Conservation (phyloP, 2,329 filamentous ascomycete genomes). For the Zymoseptoria ardabiliae region DNA sequence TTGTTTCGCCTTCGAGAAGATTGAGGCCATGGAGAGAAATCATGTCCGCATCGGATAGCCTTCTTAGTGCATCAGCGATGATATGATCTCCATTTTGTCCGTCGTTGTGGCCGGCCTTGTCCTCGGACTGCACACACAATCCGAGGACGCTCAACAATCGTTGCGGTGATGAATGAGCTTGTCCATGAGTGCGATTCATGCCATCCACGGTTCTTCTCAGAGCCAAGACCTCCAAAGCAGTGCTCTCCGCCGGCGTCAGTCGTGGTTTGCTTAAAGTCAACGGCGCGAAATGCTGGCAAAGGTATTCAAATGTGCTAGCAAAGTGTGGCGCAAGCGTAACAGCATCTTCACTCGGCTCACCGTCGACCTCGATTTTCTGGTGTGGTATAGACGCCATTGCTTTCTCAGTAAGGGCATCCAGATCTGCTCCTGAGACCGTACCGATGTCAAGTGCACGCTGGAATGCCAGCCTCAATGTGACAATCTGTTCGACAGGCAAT, state of each 20-base stretch:
- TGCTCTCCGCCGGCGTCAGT: conserved; percentile 1
- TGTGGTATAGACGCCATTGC: conserved; percentile 12
- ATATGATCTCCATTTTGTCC: not conserved
- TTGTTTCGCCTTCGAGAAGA: conserved; percentile 35
- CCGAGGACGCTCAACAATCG: conserved; percentile 7
- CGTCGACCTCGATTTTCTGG: not conserved
- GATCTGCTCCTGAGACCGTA: conserved; percentile 5
- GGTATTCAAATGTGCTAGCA: conserved; percentile 37
- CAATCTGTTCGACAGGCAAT: conserved; percentile 18
- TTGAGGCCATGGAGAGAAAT: conserved; percentile 35
- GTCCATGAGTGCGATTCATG: not conserved
- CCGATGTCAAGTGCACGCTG: conserved; percentile 17
- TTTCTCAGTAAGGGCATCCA: conserved; percentile 14
- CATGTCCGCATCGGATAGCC: conserved; percentile 21
- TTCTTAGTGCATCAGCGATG: conserved; percentile 1
- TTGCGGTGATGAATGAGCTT: not conserved
- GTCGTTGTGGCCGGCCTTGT: not conserved
- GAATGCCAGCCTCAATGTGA: conserved; percentile 22
- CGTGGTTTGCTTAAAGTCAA: conserved; percentile 1
- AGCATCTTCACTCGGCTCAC: conserved; percentile 5
- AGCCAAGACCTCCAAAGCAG: conserved; percentile 14
- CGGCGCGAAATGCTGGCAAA: conserved; percentile 34
- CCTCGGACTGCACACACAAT: not conserved
- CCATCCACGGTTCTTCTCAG: conserved; percentile 2
- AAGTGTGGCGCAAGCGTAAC: conserved; percentile 35